phyloP scores from a whole-genome alignment of 495 filamentous ascomycete species.

The Aspergillus taichungensis region DNA sequence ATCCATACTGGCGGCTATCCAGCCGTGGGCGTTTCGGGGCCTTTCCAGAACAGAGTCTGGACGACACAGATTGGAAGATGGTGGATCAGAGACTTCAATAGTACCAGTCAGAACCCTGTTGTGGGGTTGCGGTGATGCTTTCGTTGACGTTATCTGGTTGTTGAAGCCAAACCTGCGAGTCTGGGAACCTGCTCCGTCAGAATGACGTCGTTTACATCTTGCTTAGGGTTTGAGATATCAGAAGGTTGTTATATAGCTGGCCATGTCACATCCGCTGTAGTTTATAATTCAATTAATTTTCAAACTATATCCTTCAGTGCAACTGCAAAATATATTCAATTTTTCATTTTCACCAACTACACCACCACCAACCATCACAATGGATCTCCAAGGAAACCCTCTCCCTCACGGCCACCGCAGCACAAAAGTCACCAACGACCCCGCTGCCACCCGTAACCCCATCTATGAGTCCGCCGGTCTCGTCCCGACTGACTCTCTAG shows the following conservation, averaged over 20 bases:
- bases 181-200: constrained; percentile 19
- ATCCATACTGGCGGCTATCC: too few relatives aligned
- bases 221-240: neutral
- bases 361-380: constrained; percentile 10
- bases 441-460: constrained; percentile 29
- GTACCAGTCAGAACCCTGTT: too few relatives aligned
- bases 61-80: too few relatives aligned
- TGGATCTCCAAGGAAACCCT: constrained; percentile 44
- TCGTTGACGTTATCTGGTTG: constrained; percentile 16
- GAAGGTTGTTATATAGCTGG: constrained; percentile 17
- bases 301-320: neutral
- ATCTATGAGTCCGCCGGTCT: constrained; percentile 47
- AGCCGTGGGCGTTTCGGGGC: too few relatives aligned
- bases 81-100: too few relatives aligned
- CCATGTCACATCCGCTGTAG: neutral
- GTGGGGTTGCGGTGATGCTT: neutral
- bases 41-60: too few relatives aligned
- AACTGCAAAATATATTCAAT: neutral
- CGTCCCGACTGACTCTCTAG: constrained; percentile 54
- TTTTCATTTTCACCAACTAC: neutral
- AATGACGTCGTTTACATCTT: constrained; percentile 26
- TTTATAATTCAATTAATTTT: neutral
- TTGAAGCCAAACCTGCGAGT: neutral
- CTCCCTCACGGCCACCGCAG: constrained; percentile 26
- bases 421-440: constrained; percentile 46